phyloP scores from a whole-genome alignment of 2,329 filamentous ascomycete species.

The Hymenoscyphus fructigenus region DNA sequence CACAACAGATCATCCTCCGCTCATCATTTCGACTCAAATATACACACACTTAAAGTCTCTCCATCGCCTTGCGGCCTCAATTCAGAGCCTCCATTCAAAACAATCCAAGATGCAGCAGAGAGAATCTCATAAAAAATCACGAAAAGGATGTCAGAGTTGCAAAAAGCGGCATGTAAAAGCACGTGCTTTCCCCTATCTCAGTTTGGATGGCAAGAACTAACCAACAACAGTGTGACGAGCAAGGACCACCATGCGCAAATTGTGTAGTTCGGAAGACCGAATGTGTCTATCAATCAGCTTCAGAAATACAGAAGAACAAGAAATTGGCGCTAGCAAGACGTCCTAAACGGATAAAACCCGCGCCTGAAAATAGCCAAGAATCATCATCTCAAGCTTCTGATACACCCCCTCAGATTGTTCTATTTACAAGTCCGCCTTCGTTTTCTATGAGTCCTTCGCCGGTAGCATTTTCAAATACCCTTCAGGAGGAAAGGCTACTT shows the following conservation, averaged over 20 bases:
- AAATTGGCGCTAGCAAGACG: background rate
- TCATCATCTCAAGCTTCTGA: background rate
- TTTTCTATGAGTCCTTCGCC: background rate
- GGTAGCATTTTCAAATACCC: background rate
- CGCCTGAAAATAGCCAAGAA: background rate
- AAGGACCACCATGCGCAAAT: background rate
- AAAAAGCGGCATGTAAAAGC: conserved; percentile 6
- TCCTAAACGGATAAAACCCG: background rate
- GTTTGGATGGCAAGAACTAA: background rate
- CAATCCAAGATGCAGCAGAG: background rate
- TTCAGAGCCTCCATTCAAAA: too few species aligned
- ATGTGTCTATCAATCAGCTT: background rate
- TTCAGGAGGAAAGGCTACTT: background rate
- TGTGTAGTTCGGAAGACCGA: background rate
- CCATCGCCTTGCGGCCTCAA: background rate
- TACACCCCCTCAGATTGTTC: background rate
- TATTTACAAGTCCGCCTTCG: background rate
- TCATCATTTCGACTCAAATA: background rate
- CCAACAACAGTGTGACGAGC: background rate
- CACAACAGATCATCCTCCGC: background rate
- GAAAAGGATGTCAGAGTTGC: conserved; percentile 5
- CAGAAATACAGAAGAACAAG: background rate
- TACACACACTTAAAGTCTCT: background rate
- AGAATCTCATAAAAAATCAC: background rate
- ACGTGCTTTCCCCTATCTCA: background rate